A percentile compares a stretch with the other conserved stretches of the same genome.
Evolutionary conservation across 495 filamentous ascomycete species (phyloP).

Genomic region (Lineolata rhizophorae): DNA sequence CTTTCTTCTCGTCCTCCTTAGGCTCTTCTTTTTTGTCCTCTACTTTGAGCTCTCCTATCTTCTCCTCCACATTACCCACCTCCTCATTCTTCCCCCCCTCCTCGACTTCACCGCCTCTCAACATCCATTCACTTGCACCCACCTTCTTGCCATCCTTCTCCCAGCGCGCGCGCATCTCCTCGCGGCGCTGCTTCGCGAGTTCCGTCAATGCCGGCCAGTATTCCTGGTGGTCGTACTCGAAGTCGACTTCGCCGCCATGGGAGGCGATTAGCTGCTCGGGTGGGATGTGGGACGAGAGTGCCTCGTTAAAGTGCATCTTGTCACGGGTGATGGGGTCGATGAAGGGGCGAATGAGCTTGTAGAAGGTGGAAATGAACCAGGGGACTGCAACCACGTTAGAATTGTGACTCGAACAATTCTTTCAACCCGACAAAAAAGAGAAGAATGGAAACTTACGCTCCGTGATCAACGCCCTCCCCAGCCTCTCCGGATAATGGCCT

Average conservation of each 20-base stretch:
- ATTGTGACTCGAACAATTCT: no score
- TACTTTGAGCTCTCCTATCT: no score
- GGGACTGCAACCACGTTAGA: no score
- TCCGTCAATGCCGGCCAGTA: conserved; percentile 78
- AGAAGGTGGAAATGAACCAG: conserved; percentile 73
- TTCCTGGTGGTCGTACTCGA: conserved; percentile 63
- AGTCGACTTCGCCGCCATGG: conserved; percentile 43
- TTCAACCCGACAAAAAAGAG: conserved; percentile 2
- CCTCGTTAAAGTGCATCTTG: conserved; percentile 90
- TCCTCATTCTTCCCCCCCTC: no score
- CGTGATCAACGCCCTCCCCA: conserved; percentile 73
- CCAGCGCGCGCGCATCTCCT: conserved; percentile 46
- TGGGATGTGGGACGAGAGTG: conserved; percentile 57
- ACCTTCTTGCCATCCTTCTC: conserved; percentile 51
- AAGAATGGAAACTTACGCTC: conserved; percentile 36
- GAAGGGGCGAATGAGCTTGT: conserved; percentile 86
- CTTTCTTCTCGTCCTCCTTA: no score
- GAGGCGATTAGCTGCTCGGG: conserved; percentile 52
- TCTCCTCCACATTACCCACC: no score
- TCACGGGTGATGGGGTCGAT: conserved; percentile 80
- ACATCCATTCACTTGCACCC: conserved; percentile 65
- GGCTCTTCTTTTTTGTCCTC: no score
- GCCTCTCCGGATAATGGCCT: conserved; percentile 78
- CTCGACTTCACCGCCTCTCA: conserved; percentile 42
- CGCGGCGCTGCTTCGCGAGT: conserved; percentile 37